Conservation (phyloP, 768 basidiomycete species). For the Naematelia aurantialba region DNA sequence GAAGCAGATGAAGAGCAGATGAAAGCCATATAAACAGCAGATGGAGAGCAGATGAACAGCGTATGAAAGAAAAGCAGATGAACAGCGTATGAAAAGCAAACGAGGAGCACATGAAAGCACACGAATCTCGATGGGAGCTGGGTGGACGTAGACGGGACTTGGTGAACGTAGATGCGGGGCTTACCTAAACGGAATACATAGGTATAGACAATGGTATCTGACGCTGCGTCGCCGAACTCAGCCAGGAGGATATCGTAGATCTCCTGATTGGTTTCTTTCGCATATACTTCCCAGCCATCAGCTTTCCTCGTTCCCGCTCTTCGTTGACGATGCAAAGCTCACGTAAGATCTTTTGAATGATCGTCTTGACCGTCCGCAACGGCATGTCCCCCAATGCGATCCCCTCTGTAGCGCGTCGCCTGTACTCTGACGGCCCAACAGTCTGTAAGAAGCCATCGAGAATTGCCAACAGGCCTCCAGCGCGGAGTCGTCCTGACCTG, state of each 20-base stretch:
- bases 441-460: conserved; percentile 92
- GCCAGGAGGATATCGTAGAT: conserved; percentile 85
- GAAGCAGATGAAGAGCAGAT: no score
- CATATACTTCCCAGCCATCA: conserved; percentile 53
- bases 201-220: conserved; percentile 35
- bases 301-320: conserved; percentile 3
- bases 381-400: conserved; percentile 98
- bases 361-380: conserved; percentile 92
- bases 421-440: conserved; percentile 93
- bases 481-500: conserved; percentile 70
- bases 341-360: conserved; percentile 96
- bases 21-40: no score
- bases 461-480: conserved; percentile 82
- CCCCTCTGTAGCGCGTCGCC: conserved; percentile 80
- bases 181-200: conserved; percentile 38
- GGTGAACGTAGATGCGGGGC: no score
- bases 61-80: no score
- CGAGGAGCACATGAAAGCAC: no score
- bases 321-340: conserved; percentile 51
- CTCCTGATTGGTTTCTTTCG: conserved; percentile 51
- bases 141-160: not conserved
- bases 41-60: no score
- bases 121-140: not conserved
- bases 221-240: conserved; percentile 71
- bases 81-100: no score